These are phyloP conservation scores for Capillidium heterosporum DNA, from an alignment of 371 early-diverging fungal genomes.

Conservation along the genomic window DNA sequence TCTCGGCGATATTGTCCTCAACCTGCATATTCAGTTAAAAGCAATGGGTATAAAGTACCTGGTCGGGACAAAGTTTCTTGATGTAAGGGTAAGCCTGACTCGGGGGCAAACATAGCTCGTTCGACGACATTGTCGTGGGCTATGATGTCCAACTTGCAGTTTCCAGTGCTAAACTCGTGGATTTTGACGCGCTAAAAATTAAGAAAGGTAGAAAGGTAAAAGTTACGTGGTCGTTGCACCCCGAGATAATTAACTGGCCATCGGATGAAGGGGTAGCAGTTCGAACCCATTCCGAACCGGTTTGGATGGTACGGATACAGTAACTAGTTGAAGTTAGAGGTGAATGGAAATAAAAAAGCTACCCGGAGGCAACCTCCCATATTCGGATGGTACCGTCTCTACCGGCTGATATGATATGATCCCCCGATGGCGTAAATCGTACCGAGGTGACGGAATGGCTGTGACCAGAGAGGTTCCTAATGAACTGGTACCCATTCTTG, in stretches of 20 bases:
- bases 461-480: conserved; percentile 73
- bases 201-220: not conserved
- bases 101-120: conserved; percentile 66
- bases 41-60: conserved; percentile 17
- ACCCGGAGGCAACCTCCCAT: conserved; percentile 77
- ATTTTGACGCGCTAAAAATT: conserved; percentile 46
- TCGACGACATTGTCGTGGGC: conserved; percentile 94
- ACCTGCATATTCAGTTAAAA: not conserved
- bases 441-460: conserved; percentile 80
- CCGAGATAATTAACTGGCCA: conserved; percentile 45
- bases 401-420: conserved; percentile 62
- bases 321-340: conserved; percentile 23
- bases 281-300: conserved; percentile 82
- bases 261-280: conserved; percentile 44
- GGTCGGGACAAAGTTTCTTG: conserved; percentile 43
- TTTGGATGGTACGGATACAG: conserved; percentile 56
- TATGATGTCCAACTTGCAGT: conserved; percentile 51
- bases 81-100: conserved; percentile 34
- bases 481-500: conserved; percentile 65
- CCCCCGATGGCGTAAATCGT: conserved; percentile 48
- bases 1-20: conserved; percentile 9
- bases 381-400: conserved; percentile 77
- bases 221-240: conserved; percentile 70
- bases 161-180: conserved; percentile 61
- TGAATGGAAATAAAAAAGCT: conserved; percentile 5